Evolutionary conservation across 2,329 filamentous ascomycete species (phyloP), one percentile per base, ranked within the genome.

Genomic region (Boeremia lycopersici): DNA sequence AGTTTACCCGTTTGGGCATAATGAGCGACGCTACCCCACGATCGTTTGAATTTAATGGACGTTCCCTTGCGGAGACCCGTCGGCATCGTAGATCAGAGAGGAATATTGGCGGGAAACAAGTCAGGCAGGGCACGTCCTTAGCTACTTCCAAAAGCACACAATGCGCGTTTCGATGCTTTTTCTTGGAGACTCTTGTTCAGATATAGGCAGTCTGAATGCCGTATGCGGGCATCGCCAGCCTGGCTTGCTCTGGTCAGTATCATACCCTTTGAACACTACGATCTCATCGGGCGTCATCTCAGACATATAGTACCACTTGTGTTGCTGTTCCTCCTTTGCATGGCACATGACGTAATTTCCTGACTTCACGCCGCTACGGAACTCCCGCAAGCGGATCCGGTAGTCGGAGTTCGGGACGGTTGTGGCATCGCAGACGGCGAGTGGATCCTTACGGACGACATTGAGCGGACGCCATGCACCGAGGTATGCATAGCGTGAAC

Each of bases 391-490:
- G 4, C 62, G 47, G 12, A 61, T n/a, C 39, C 60, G 62, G 17
- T 62, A 61, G 12, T 71, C 62, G 0, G 44, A 12, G 17, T 67
- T 63, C 1, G 51, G 58, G 28, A 62, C 60, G 13, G 42, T 69
- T 9, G 26, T 40, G 7, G 62, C 63, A 8, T 59, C 62, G 13
- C 64, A 67, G 0, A 73, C 59, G 23, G 64, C 64, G 1, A 73
- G 58, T 3, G 70, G 69, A 26, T 72, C 68, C 36, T 45, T 62
- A 12, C 38, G 41, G 12, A 72, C 56, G 0, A 51, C 62, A 25
- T 57, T 61, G 3, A 71, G 53, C 8, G 70, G 70, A 0, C 70
- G 65, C 70, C 70, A 73, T 25, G 64, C 63, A 47, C 69, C 69
- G 19, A 72, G 59, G 49, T 72, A 68, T 29, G 64, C 61, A 42